Evolutionary conservation across 2,329 filamentous ascomycete species (phyloP), one percentile per base, ranked within the genome.

Genomic region (Fusarium sarcochroum): DNA sequence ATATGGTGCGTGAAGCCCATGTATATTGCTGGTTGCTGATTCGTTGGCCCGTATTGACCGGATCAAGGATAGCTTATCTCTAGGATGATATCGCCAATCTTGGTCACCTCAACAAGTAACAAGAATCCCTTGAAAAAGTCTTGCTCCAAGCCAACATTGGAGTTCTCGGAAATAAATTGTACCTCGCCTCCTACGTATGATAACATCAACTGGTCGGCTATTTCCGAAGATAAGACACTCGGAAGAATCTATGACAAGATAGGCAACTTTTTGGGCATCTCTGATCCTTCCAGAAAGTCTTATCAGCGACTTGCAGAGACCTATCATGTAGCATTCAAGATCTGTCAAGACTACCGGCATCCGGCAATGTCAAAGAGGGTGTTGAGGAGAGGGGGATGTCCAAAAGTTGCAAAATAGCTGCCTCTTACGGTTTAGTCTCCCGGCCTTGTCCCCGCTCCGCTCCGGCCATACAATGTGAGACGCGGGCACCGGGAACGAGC

Each of bases 341-440:
- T 63, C 61, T 35, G 11, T n/a, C 23, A 38, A 59, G 50, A 59
- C 35, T 67, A 49, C 63, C 49, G 56, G 51, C 48, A 56, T 46
- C 44, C 54, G 59, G 64, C 38, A 64, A 47, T 59, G 58, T 54
- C 40, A 63, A 51, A 56, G 55, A 58, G 34, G 51, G 57, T 55
- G 57, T 52, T 45, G 37, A 17, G 59, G 44, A 42, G 41, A 47
- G 54, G 49, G 38, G 21, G n/a, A 46, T 21, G 48, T 11, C 25
- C 7, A 42, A 46, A 63, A 42, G 25, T 51, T 78, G 76, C 63
- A 67, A 58, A 76, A 76, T 73, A 75, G 73, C 72, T 80, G 66
- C 78, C 72, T 14, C 2, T 65, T 73, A 37, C 3, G 63, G 77
- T 27, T 55, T 80, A 80, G 78, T 57, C 50, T n/a, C 4, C 25